Conservation (phyloP, 805 yeast genomes). For the Metschnikowia santaceciliae region DNA sequence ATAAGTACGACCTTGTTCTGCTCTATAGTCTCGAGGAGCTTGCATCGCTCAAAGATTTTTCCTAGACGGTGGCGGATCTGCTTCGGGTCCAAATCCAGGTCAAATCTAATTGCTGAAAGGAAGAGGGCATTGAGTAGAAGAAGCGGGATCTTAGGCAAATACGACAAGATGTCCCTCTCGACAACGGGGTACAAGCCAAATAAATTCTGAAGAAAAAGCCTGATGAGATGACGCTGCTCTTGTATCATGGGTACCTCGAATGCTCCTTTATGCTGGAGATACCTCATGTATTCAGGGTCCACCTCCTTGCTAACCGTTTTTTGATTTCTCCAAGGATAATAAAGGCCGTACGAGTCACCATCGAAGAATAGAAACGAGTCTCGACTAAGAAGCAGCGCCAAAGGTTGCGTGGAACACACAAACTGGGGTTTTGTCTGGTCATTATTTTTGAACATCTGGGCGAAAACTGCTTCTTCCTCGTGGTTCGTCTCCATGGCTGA, state of each 20-base stretch:
- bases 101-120: conserved; percentile 1
- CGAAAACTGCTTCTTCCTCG: background rate
- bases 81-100: background rate
- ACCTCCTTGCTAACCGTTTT: background rate
- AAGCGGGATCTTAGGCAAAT: background rate
- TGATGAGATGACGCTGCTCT: background rate
- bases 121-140: conserved; percentile 1
- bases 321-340: conserved; percentile 1
- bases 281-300: conserved; percentile 1
- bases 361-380: conserved; percentile 3
- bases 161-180: background rate
- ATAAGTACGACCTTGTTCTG: conserved; percentile 4
- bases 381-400: conserved; percentile 3
- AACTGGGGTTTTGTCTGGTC: conserved; percentile 3
- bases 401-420: conserved; percentile 3
- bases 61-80: background rate
- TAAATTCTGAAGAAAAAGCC: background rate
- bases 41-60: background rate
- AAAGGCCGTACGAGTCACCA: conserved; percentile 4
- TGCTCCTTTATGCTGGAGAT: background rate
- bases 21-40: conserved; percentile 3
- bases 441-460: conserved; percentile 1
- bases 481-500: background rate
- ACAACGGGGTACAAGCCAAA: conserved; percentile 3
- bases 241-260: background rate